Base-by-base conservation (phyloP, 148 eudicot genomes). In the Vaccinium vitisidaea region DNA sequence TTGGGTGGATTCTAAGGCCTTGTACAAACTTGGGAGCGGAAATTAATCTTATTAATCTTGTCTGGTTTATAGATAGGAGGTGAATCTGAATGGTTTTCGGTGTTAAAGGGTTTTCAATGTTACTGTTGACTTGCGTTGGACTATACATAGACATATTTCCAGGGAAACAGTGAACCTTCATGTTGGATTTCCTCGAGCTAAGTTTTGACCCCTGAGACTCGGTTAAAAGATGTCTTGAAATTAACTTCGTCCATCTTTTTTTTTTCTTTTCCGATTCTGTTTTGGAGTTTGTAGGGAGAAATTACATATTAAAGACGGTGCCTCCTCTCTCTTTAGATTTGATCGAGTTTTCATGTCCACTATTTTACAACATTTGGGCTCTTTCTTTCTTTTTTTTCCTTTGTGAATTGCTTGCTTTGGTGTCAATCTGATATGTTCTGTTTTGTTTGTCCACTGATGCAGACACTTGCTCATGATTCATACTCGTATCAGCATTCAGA, bases 381-480 rank as follows among this genome's bases (percentile, higher is more conserved):
- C 14, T 53, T 53, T 53, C 4, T 3, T 53, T 13, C 15, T 13
- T 13, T 11, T 9, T 9, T 9, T 8, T 8, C 1, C 11, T 61
- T 80, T 63, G 32, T 48, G n/a, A 36, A 4, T 48, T 53, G 70
- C 23, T 81, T 18, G 56, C 16, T 74, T 82, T 56, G 27, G 7
- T 52, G 25, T 27, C 49, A 46, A 15, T 63, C n/a, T 36, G 15
- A 23, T 63, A 6, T 52, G 43, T 3, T 75, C 10, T 21, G 55
- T 6, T 70, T 46, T 63, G 65, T 81, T 83, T 85, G 81, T 1
- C 61, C 54, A 58, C 52, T 80, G 80, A 71, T 90, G 93, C 98
- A 96, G 98, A 90, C 94, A 52, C 94, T 94, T 63, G 98, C 98
- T 80, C 98, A 96, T 88, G 98, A 96, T 90, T 89, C 98, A 9